A percentile compares a stretch with the other conserved stretches of the same genome.
These are phyloP conservation scores for Hermanozyma aechmeae DNA, from an alignment of 805 yeast genomes.

Conservation along the genomic window DNA sequence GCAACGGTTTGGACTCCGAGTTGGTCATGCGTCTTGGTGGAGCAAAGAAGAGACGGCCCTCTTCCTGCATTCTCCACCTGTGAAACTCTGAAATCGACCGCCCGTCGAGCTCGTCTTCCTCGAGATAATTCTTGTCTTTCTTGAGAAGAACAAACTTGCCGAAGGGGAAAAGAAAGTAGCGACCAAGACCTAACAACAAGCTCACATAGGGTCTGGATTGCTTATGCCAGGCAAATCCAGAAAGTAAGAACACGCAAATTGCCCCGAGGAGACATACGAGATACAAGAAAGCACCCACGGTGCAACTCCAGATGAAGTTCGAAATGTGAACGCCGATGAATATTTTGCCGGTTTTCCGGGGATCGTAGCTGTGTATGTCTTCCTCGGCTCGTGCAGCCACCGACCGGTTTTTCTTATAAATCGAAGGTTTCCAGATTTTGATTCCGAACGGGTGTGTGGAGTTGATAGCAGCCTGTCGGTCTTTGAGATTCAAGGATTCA, in stretches of 20 bases:
- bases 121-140: slow-evolving; percentile 70
- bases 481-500: slow-evolving; percentile 82
- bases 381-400: slow-evolving; percentile 87
- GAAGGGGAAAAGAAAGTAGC: slow-evolving; percentile 76
- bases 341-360: slow-evolving; percentile 37
- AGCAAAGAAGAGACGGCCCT: slow-evolving; percentile 73
- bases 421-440: slow-evolving; percentile 96
- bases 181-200: slow-evolving; percentile 51
- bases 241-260: slow-evolving; percentile 31
- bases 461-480: slow-evolving; percentile 93
- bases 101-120: slow-evolving; percentile 87
- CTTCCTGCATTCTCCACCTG: slow-evolving; percentile 76
- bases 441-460: slow-evolving; percentile 98
- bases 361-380: slow-evolving; percentile 76
- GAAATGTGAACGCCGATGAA: slow-evolving; percentile 55
- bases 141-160: slow-evolving; percentile 78
- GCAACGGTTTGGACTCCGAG: slow-evolving; percentile 25
- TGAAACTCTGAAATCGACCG: slow-evolving; percentile 76
- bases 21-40: slow-evolving; percentile 41
- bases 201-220: slow-evolving; percentile 54
- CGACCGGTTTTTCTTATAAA: slow-evolving; percentile 86
- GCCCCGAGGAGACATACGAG: slow-evolving; percentile 44
- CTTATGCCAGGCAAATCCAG: slow-evolving; percentile 35
- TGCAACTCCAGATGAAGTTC: slow-evolving; percentile 63
- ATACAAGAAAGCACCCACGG: slow-evolving; percentile 61